phyloP scores from a whole-genome alignment of 2,329 filamentous ascomycete genomes.

The Capronia coronata region DNA sequence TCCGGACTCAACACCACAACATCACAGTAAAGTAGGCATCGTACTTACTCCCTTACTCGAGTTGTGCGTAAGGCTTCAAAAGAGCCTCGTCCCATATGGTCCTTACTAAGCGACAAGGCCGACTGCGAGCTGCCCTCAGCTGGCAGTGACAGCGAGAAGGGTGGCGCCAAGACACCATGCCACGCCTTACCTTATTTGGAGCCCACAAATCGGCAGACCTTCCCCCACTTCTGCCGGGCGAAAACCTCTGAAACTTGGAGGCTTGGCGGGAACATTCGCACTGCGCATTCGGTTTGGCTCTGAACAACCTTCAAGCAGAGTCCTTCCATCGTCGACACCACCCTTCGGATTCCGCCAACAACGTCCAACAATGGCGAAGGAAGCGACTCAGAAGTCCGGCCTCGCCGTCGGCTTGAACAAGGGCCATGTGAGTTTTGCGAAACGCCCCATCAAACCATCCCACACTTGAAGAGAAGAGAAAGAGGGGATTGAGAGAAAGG shows the following conservation, averaged over 20 bases:
- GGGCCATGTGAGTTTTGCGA: slow-evolving; percentile 55
- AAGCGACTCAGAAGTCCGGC: slow-evolving; percentile 40
- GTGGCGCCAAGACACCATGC: slow-evolving; percentile 9
- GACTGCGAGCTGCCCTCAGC: no score
- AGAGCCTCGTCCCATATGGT: no score
- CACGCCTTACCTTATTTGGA: slow-evolving; percentile 12
- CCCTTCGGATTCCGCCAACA: slow-evolving; percentile 26
- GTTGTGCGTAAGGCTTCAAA: no score
- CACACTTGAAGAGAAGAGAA: no score
- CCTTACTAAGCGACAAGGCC: no score
- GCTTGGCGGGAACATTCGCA: background rate
- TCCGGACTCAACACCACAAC: no score
- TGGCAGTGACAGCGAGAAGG: background rate
- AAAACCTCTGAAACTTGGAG: slow-evolving; percentile 2
- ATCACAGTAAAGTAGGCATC: no score
- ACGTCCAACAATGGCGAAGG: slow-evolving; percentile 43
- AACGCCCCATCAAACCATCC: background rate
- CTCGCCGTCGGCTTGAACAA: slow-evolving; percentile 58
- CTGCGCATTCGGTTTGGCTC: background rate
- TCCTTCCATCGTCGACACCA: slow-evolving; percentile 11
- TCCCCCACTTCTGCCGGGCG: slow-evolving; percentile 5
- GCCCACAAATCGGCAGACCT: slow-evolving; percentile 18
- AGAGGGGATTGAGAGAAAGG: no score
- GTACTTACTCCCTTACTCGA: no score
- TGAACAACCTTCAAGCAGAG: background rate